Evolutionary conservation across 2,329 filamentous ascomycete species (phyloP), one percentile per base, ranked within the genome.

Genomic region (Keithomyces neogunnii): DNA sequence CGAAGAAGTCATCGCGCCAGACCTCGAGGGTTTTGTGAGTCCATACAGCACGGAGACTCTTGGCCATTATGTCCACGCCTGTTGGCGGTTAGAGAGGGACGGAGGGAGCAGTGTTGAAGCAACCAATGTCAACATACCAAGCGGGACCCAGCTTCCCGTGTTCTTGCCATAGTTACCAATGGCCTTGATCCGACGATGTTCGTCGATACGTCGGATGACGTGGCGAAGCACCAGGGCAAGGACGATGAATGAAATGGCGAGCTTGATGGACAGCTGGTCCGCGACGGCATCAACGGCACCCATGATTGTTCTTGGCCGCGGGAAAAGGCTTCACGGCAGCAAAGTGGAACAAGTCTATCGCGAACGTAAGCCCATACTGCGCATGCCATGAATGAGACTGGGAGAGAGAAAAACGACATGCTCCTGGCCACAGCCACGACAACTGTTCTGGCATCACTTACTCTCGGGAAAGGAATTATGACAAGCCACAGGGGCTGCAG

Each of bases 61-160:
- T 63, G 59, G 70, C 73, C 33, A 90, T 69, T 53, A 89, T 72
- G 57, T 88, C 85, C 42, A 91, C 56, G 45, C 84, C 86, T 66
- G 30, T 38, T 5, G 30, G 44, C 8, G 11, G 38, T 51, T n/a
- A 45, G 39, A 32, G 39, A 32, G 19, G 10, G 38, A 26, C 6
- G 26, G 4, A 35, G 28, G 3, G 19, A 13, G n/a, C 28, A 26
- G 8, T 40, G 5, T 5, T 45, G 29, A 32, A 38, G 19, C 26
- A 1, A 30, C 3, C 13, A 28, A 26, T 9, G 13, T 42, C n/a
- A 10, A 30, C 8, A n/a, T 3, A 80, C 78, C 73, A 43, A 72
- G 70, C 1, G 79, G 79, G 5, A 72, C 39, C 51, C 62, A 69
- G 47, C 66, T 63, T 28, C 54, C 59, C 9, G 76, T 50, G 29